phyloP scores from a whole-genome alignment of 805 yeast species.

The Wickerhamomyces mucosus region DNA sequence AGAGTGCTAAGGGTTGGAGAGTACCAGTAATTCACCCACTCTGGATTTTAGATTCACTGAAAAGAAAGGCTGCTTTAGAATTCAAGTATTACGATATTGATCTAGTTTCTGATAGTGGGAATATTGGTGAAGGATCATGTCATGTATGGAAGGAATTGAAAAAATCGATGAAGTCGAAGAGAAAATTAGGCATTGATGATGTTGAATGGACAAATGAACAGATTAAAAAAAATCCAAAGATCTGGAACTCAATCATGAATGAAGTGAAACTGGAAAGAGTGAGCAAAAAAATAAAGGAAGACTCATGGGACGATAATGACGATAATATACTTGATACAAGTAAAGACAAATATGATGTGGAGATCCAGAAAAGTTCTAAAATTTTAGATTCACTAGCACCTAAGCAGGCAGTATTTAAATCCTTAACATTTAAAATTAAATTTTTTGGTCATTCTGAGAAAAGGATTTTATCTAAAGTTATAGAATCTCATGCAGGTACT shows the following conservation, averaged over 20 bases:
- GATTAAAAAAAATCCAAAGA: constrained; percentile 19
- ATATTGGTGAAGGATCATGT: constrained; percentile 24
- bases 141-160: constrained; percentile 18
- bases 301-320: constrained; percentile 17
- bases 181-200: constrained; percentile 6
- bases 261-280: constrained; percentile 5
- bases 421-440: constrained; percentile 30
- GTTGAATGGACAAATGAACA: constrained; percentile 12
- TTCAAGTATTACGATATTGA: constrained; percentile 22
- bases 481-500: constrained; percentile 37
- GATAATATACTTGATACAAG: not conserved
- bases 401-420: constrained; percentile 27
- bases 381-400: not conserved
- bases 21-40: constrained; percentile 30
- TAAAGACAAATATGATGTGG: not conserved
- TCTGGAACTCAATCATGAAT: constrained; percentile 33
- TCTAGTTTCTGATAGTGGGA: constrained; percentile 5
- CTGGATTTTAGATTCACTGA: constrained; percentile 32
- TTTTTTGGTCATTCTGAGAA: constrained; percentile 33
- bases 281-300: constrained; percentile 3
- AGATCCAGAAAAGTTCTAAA: not conserved
- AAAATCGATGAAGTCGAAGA: constrained; percentile 13
- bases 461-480: constrained; percentile 29
- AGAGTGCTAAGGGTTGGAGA: constrained; percentile 33
- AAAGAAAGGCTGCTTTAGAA: constrained; percentile 28